These are phyloP conservation scores for Ephemerocybe angulata DNA, from an alignment of 768 basidiomycete genomes.

Conservation along the genomic window DNA sequence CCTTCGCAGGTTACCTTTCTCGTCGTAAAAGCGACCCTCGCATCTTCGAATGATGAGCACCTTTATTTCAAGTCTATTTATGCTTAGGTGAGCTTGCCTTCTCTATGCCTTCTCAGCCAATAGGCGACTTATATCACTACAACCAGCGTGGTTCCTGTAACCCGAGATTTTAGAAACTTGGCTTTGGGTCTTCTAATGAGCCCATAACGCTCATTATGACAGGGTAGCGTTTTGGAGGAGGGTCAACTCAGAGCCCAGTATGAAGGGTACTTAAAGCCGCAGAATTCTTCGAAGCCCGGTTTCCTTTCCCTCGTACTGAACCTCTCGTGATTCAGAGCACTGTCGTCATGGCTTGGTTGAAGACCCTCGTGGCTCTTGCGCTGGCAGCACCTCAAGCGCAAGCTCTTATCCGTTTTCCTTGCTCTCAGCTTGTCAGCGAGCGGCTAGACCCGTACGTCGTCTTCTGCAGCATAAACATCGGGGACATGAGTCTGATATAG, in stretches of 20 bases:
- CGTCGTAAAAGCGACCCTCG: background rate
- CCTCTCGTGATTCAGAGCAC: background rate
- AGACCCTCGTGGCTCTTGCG: background rate
- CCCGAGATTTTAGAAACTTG: slow-evolving; percentile 2
- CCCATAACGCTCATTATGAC: background rate
- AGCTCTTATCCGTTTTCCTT: slow-evolving; percentile 19
- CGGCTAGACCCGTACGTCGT: slow-evolving; percentile 19
- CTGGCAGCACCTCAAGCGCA: slow-evolving; percentile 9
- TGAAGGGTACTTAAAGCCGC: background rate
- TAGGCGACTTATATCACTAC: background rate
- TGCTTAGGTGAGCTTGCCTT: background rate
- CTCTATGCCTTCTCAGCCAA: background rate
- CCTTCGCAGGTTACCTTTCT: background rate
- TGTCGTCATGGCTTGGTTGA: background rate
- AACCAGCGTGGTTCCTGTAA: background rate
- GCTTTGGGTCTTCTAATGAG: background rate
- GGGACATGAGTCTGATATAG: background rate
- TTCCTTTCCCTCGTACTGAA: background rate
- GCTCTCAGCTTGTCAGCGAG: slow-evolving; percentile 20
- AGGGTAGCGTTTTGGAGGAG: background rate
- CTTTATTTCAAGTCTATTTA: background rate
- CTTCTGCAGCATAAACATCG: background rate
- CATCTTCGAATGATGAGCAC: background rate
- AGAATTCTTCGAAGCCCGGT: background rate
- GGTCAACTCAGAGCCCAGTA: background rate